Evolutionary conservation across 2,329 filamentous ascomycete species (phyloP), one percentile per base, ranked within the genome.

Genomic region (Aureobasidium sp.): DNA sequence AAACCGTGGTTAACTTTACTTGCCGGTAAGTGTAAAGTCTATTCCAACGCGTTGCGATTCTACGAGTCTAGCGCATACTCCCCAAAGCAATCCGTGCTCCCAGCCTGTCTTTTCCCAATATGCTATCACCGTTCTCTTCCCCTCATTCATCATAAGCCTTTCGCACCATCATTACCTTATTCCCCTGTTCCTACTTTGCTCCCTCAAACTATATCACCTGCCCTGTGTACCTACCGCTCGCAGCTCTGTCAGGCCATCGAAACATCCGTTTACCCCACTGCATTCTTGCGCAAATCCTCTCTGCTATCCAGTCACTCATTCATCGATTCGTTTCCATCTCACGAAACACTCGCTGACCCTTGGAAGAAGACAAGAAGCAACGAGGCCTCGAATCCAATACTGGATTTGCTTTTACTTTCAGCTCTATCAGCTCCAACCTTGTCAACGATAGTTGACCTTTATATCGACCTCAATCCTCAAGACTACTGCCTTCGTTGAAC

Each of bases 51-150:
- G 39, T 60, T 60, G 49, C 31, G 29, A 34, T 44, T 48, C 39
- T 39, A 62, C 31, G 60, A 62, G 34, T 14, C 42, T 56, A 62
- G 60, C 51, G 60, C 60, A 55, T 55, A 39, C 42, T 37, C 42
- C 60, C 41, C 51, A 42, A 36, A 14, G 39, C 41, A 44, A 49
- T 49, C 60, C 60, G 60, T 55, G 60, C 60, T 62, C 48, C 49
- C 39, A 42, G 60, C 36, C 60, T 53, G 49, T 51, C 29, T 60
- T 25, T 58, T 37, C 20, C 57, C 45, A 49, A 41, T 44, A 51
- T 62, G 60, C 60, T 56, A 62, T 62, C 60, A 62, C 41, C 60
- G 60, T 55, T 48, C 48, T 41, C 41, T 56, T 56, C 60, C 60
- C 60, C 60, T 62, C 60, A 62, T 22, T 62, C 48, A 62, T 62